phyloP scores from a whole-genome alignment of 108 stramenopile genomes.

The Cyclotella kingstonii region DNA sequence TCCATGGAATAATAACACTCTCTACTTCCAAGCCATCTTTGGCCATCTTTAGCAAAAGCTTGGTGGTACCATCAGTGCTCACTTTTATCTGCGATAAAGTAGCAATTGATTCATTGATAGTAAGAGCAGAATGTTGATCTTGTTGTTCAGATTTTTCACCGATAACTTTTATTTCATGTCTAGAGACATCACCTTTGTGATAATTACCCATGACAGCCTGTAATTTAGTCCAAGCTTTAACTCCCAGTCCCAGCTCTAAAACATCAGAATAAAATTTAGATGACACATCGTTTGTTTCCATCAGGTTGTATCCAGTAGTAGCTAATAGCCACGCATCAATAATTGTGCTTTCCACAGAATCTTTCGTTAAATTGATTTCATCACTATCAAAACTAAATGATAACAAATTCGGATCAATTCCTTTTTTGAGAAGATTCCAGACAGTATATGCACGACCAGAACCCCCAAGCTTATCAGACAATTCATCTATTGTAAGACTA shows the following conservation, averaged over 20 bases:
- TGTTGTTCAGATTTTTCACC: background rate
- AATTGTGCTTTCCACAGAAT: slow-evolving; percentile 15
- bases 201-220: slow-evolving; percentile 1
- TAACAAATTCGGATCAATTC: slow-evolving; percentile 63
- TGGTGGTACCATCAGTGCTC: slow-evolving; percentile 66
- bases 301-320: background rate
- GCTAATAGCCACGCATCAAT: slow-evolving; percentile 21
- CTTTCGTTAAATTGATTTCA: background rate
- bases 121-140: slow-evolving; percentile 16
- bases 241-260: background rate
- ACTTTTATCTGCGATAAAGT: slow-evolving; percentile 31
- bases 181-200: no score
- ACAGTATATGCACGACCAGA: slow-evolving; percentile 49
- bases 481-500: slow-evolving; percentile 47
- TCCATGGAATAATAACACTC: slow-evolving; percentile 82
- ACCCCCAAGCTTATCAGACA: slow-evolving; percentile 43
- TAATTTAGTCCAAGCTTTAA: slow-evolving; percentile 13
- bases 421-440: slow-evolving; percentile 54
- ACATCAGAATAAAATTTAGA: background rate
- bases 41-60: slow-evolving; percentile 57
- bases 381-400: slow-evolving; percentile 2
- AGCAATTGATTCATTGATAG: slow-evolving; percentile 38
- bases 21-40: slow-evolving; percentile 73
- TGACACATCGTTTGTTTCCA: background rate
- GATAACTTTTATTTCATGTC: slow-evolving; percentile 5